Evolutionary conservation across 2,329 filamentous ascomycete species (phyloP).

Genomic region (Epichloe glyceriae): DNA sequence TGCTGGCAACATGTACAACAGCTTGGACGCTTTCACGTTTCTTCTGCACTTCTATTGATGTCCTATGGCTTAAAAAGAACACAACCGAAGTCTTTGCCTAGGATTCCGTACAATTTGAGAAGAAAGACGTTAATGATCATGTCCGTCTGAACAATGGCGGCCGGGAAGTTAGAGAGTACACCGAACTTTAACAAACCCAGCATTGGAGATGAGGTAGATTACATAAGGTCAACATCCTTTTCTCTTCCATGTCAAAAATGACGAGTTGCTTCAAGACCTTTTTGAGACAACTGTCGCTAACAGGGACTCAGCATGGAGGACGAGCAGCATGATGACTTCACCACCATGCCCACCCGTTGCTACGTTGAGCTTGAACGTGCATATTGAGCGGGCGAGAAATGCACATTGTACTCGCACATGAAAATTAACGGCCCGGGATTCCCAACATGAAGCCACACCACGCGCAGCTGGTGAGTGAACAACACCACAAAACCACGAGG

Average conservation of each 20-base stretch:
- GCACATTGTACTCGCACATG: background rate
- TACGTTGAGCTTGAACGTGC: background rate
- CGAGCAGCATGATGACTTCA: background rate
- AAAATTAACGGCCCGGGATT: background rate
- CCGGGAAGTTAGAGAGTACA: slow-evolving; percentile 16
- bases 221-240: background rate
- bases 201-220: slow-evolving; percentile 20
- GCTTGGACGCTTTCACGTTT: background rate
- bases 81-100: background rate
- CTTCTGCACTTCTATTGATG: background rate
- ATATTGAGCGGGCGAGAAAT: background rate
- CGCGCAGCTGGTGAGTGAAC: background rate
- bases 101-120: slow-evolving; percentile 1
- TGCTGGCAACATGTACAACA: background rate
- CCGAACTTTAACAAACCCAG: slow-evolving; percentile 17
- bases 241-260: background rate
- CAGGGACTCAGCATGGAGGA: too few relatives aligned
- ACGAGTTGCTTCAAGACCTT: background rate
- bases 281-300: background rate
- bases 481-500: background rate
- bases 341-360: background rate
- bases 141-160: slow-evolving; percentile 4
- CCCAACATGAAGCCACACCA: background rate
- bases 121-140: background rate
- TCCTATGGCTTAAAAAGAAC: background rate